phyloP scores from a whole-genome alignment of 768 basidiomycete genomes.

The Tephrocybe rancida region DNA sequence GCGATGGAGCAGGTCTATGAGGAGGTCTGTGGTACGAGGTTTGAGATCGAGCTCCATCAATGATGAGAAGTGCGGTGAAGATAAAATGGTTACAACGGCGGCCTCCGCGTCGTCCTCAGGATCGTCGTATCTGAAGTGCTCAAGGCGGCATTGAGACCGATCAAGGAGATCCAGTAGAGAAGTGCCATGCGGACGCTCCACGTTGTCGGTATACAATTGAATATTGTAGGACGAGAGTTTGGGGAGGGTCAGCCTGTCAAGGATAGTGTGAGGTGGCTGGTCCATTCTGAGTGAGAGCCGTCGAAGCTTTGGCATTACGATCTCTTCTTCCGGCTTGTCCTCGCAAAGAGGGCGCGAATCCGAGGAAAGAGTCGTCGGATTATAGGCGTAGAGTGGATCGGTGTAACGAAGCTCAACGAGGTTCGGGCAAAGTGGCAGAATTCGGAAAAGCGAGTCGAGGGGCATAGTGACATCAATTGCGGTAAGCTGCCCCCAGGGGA shows the following conservation, averaged over 20 bases:
- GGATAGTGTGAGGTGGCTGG: neutral
- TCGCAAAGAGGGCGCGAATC: neutral
- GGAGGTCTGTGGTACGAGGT: neutral
- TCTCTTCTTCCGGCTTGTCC: neutral
- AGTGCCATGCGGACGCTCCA: neutral
- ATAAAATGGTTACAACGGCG: slow-evolving; percentile 1
- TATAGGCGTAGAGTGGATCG: neutral
- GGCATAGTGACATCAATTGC: slow-evolving; percentile 10
- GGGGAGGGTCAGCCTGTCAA: slow-evolving; percentile 11
- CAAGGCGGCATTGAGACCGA: slow-evolving; percentile 8
- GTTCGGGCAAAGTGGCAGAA: slow-evolving; percentile 11
- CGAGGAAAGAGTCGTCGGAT: neutral
- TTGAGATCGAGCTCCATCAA: slow-evolving; percentile 2
- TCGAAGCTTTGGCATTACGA: slow-evolving; percentile 2
- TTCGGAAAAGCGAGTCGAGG: slow-evolving; percentile 1
- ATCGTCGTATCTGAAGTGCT: neutral
- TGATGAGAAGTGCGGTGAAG: slow-evolving; percentile 1
- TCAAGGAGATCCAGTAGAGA: slow-evolving; percentile 7
- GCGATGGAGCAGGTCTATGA: neutral
- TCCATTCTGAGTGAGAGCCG: slow-evolving; percentile 5
- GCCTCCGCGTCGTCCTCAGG: slow-evolving; percentile 2
- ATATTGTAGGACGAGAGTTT: slow-evolving; percentile 6
- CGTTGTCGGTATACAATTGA: neutral
- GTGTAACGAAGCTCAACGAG: slow-evolving; percentile 10
- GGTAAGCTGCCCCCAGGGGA: slow-evolving; percentile 12